phyloP scores from a whole-genome alignment of 1,284 basidiomycete species.

The Cutaneotrichosporon cavernicola region DNA sequence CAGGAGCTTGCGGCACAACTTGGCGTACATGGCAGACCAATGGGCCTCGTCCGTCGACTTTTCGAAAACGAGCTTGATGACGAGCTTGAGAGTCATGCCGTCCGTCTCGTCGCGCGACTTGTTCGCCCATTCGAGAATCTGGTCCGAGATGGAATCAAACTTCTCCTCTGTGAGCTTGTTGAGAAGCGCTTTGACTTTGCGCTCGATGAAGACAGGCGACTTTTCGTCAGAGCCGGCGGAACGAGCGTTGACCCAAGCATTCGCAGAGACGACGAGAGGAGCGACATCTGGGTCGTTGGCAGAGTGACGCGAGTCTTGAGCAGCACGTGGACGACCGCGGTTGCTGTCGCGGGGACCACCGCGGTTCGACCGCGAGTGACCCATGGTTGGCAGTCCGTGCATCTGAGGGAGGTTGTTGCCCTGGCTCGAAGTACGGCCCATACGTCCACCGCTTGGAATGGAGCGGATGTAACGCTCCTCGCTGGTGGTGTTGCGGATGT shows the following conservation, averaged over 20 bases:
- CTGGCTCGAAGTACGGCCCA: conserved; percentile 58
- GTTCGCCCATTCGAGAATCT: conserved; percentile 93
- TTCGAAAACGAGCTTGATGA: conserved; percentile 94
- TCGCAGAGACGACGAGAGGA: conserved; percentile 73
- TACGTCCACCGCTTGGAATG: conserved; percentile 34
- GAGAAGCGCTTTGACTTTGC: conserved; percentile 88
- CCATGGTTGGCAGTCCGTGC: conserved; percentile 9
- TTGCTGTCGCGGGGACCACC: conserved; percentile 37
- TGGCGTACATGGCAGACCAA: conserved; percentile 96
- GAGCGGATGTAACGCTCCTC: conserved; percentile 65
- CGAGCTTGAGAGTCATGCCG: conserved; percentile 88
- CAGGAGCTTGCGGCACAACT: conserved; percentile 90
- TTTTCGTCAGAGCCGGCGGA: conserved; percentile 60
- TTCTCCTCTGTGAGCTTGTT: conserved; percentile 98
- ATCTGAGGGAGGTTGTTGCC: conserved; percentile 8
- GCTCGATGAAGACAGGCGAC: conserved; percentile 78
- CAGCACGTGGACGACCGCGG: conserved; percentile 43
- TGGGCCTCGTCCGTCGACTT: conserved; percentile 94
- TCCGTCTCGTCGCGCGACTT: conserved; percentile 88
- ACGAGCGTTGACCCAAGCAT: conserved; percentile 68
- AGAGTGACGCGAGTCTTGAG: conserved; percentile 34
- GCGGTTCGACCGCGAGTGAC: conserved; percentile 25
- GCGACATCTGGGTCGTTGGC: conserved; percentile 59
- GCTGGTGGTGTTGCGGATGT: conserved; percentile 56
- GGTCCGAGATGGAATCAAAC: conserved; percentile 90